phyloP scores from a whole-genome alignment of 164 flowering plant genomes.

The Macadamia integrifolia region DNA sequence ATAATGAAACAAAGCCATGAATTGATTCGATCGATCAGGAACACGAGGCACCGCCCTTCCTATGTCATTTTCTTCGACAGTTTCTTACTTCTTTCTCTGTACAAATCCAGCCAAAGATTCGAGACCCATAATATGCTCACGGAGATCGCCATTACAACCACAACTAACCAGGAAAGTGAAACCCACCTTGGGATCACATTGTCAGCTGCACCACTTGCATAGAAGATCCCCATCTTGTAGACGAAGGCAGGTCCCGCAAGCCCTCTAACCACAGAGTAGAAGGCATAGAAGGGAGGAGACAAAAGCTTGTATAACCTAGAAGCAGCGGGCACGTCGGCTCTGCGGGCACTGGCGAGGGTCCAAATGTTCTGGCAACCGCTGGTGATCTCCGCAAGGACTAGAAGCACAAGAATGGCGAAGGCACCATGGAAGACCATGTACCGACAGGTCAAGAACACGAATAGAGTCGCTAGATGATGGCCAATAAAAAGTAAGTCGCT shows the following conservation, averaged over 20 bases:
- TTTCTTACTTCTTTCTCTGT: slow-evolving; percentile 36
- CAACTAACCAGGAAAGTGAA: slow-evolving; percentile 68
- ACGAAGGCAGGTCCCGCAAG: slow-evolving; percentile 63
- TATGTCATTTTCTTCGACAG: slow-evolving; percentile 34
- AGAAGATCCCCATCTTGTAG: slow-evolving; percentile 54
- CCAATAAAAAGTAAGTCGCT: slow-evolving; percentile 71
- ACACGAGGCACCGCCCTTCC: neutral
- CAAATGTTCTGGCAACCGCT: slow-evolving; percentile 82
- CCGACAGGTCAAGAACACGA: slow-evolving; percentile 78
- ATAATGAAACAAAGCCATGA: too few species aligned
- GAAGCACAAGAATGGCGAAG: slow-evolving; percentile 48
- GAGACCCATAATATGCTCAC: slow-evolving; percentile 76
- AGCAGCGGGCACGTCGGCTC: slow-evolving; percentile 37
- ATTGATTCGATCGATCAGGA: too few species aligned
- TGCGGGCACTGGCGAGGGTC: slow-evolving; percentile 63
- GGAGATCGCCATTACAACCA: slow-evolving; percentile 50
- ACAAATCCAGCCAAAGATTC: slow-evolving; percentile 67
- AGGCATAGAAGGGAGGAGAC: slow-evolving; percentile 62
- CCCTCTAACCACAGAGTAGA: slow-evolving; percentile 67
- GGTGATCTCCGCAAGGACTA: slow-evolving; percentile 75
- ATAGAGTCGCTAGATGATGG: slow-evolving; percentile 82
- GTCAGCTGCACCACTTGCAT: slow-evolving; percentile 48
- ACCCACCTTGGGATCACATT: slow-evolving; percentile 62
- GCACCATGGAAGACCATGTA: slow-evolving; percentile 63
- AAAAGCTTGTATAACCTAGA: slow-evolving; percentile 34